Evolutionary conservation across 371 early-diverging fungal genomes (phyloP).

Genomic region (Parasitella parasitica): DNA sequence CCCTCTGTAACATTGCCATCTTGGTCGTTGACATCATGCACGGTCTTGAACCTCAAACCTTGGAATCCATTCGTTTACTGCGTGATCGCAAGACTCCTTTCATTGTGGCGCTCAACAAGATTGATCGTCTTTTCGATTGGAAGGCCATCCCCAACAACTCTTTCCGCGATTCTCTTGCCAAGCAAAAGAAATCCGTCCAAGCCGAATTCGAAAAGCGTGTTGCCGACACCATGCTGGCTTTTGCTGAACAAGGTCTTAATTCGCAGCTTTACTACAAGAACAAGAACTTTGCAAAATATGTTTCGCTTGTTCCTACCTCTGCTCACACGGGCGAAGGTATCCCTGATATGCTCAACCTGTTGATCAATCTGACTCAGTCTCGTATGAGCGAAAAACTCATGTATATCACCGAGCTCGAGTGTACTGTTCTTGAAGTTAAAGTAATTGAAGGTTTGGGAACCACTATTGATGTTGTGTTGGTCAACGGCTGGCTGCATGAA

Average conservation of each 20-base stretch:
- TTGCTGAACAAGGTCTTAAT: constrained; percentile 99
- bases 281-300: constrained; percentile 92
- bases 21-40: constrained; percentile 99
- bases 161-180: constrained; percentile 76
- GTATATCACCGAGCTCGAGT: constrained; percentile 96
- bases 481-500: constrained; percentile 97
- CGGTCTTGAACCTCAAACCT: constrained; percentile 99
- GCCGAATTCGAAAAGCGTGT: constrained; percentile 92
- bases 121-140: constrained; percentile 99
- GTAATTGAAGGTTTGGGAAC: constrained; percentile 99
- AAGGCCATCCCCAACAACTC: constrained; percentile 82
- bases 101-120: constrained; percentile 99
- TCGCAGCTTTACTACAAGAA: constrained; percentile 96
- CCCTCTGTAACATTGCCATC: constrained; percentile 99
- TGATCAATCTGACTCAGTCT: constrained; percentile 93
- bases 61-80: constrained; percentile 96
- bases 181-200: constrained; percentile 78
- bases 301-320: constrained; percentile 99
- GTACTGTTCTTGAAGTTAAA: constrained; percentile 99
- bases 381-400: constrained; percentile 96
- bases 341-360: constrained; percentile 94
- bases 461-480: constrained; percentile 98
- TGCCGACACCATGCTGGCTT: constrained; percentile 79
- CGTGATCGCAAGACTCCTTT: constrained; percentile 98
- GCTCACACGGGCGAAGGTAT: constrained; percentile 99